Percentiles rank a stretch among this genome's conserved stretches.
Conservation (phyloP, 2,329 filamentous ascomycete species). For the Berkeleyomyces basicola region DNA sequence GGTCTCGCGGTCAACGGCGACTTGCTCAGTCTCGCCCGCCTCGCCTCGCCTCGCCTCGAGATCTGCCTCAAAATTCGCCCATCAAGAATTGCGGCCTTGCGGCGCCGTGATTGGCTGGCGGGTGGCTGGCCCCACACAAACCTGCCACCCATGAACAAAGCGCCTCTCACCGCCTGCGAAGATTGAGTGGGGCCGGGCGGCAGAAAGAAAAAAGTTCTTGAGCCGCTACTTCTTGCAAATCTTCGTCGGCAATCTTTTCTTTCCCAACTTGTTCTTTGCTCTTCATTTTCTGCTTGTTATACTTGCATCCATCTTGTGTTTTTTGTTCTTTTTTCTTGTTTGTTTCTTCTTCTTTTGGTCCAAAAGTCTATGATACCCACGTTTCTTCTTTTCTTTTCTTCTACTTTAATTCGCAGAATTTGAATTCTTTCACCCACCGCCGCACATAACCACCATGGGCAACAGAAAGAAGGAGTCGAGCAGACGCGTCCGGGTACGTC, state of each 20-base stretch:
- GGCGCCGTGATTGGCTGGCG: slow-evolving; percentile 2
- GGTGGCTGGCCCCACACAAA: neutral
- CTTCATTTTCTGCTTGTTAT: neutral
- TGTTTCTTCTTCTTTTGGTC: neutral
- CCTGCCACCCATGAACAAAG: neutral
- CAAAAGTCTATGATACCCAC: neutral
- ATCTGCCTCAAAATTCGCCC: neutral
- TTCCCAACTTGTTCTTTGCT: neutral
- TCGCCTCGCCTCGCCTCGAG: neutral
- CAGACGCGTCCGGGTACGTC: slow-evolving; percentile 47
- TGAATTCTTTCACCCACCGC: neutral
- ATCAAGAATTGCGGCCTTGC: neutral
- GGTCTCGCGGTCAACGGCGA: neutral
- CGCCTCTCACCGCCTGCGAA: slow-evolving; percentile 8
- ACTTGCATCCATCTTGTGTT: neutral
- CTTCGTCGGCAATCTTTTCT: neutral
- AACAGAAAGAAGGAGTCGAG: slow-evolving; percentile 79
- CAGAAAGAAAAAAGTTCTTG: slow-evolving; percentile 18
- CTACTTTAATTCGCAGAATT: slow-evolving; percentile 9
- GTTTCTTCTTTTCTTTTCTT: slow-evolving; percentile 13
- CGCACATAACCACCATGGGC: slow-evolving; percentile 44
- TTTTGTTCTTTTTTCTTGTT: neutral
- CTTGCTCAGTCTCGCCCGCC: neutral
- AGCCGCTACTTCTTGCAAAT: neutral
- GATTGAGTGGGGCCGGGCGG: slow-evolving; percentile 17